A percentile compares a stretch with the other conserved stretches of the same genome.
Conservation (phyloP, 768 basidiomycete species). For the Rhodocollybia butyracea region DNA sequence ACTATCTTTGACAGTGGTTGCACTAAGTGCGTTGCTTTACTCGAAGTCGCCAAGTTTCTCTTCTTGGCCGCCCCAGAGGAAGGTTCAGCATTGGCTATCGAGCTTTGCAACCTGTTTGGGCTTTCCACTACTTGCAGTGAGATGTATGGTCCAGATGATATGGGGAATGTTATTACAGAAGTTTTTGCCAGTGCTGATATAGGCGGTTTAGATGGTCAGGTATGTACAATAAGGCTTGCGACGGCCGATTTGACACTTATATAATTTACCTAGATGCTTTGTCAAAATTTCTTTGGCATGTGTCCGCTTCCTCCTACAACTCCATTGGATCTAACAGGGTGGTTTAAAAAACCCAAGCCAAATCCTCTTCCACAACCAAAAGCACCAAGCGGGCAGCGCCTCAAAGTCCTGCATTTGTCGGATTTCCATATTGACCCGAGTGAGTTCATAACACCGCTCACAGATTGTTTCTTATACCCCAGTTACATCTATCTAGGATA, state of each 20-base stretch:
- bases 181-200: constrained; percentile 70
- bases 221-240: constrained; percentile 21
- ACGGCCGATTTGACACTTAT: no score
- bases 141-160: constrained; percentile 40
- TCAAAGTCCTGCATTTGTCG: constrained; percentile 75
- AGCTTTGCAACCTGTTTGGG: constrained; percentile 59
- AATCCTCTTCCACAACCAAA: constrained; percentile 57
- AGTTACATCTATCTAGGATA: no score
- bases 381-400: constrained; percentile 56
- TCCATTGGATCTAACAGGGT: constrained; percentile 58
- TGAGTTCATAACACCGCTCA: constrained; percentile 22
- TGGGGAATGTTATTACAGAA: constrained; percentile 67
- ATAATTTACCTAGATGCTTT: constrained; percentile 46
- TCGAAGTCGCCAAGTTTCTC: constrained; percentile 66
- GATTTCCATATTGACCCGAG: constrained; percentile 77
- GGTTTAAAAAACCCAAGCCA: constrained; percentile 80
- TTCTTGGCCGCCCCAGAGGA: constrained; percentile 59
- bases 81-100: constrained; percentile 53
- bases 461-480: no score
- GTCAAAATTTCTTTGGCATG: constrained; percentile 53
- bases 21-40: constrained; percentile 53
- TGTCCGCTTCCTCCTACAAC: constrained; percentile 58
- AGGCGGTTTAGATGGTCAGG: constrained; percentile 72
- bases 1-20: constrained; percentile 53
- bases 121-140: constrained; percentile 49